Evolutionary conservation across 371 early-diverging fungal genomes (phyloP).

Genomic region (Syncephalastrum sp.): DNA sequence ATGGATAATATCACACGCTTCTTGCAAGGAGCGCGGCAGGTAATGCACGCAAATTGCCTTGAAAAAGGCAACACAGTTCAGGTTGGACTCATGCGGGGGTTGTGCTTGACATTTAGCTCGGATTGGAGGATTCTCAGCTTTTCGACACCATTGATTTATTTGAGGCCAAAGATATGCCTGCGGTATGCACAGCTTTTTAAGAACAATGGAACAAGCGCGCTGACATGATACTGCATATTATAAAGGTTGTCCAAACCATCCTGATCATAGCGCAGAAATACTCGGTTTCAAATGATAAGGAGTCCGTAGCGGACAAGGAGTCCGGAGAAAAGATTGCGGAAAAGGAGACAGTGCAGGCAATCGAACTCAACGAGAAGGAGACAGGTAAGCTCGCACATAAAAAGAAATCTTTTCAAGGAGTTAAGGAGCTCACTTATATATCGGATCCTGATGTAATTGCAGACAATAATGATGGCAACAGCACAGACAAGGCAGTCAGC

Average conservation of each 20-base stretch:
- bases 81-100: no score
- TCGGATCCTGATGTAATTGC: background rate
- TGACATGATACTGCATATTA: background rate
- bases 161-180: slow-evolving; percentile 86
- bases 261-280: slow-evolving; percentile 26
- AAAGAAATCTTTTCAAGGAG: slow-evolving; percentile 4
- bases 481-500: background rate
- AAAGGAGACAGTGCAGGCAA: background rate
- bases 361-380: slow-evolving; percentile 14
- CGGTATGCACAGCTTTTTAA: slow-evolving; percentile 42
- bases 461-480: background rate
- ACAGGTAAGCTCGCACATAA: background rate
- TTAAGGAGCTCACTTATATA: background rate
- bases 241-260: slow-evolving; percentile 40
- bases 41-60: slow-evolving; percentile 13
- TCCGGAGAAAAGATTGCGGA: background rate
- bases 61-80: background rate
- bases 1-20: slow-evolving; percentile 84
- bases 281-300: slow-evolving; percentile 3
- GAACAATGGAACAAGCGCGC: background rate
- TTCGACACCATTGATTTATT: slow-evolving; percentile 93
- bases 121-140: slow-evolving; percentile 80
- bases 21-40: slow-evolving; percentile 60
- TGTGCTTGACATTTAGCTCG: slow-evolving; percentile 42
- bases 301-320: slow-evolving; percentile 13